phyloP scores from a whole-genome alignment of 139 green algal genomes.

The Pleodorina starrii region DNA sequence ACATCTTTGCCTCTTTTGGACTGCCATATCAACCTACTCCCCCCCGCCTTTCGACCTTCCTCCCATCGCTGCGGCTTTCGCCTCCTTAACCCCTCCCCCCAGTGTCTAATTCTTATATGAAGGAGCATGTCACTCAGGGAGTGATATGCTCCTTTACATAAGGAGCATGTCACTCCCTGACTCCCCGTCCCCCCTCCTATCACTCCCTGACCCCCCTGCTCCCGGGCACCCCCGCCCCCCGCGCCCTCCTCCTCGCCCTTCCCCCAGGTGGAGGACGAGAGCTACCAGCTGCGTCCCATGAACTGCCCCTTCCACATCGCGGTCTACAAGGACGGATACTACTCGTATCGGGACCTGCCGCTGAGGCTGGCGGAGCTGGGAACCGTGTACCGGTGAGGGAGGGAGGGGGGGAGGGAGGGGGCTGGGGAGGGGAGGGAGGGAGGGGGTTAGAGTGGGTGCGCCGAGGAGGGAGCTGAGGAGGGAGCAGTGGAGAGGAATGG shows the following conservation, averaged over 20 bases:
- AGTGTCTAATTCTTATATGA: too few relatives aligned
- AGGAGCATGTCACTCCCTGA: too few relatives aligned
- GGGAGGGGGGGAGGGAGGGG: neutral
- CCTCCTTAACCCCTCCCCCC: too few relatives aligned
- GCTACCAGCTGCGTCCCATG: constrained; percentile 98
- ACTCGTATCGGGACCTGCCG: constrained; percentile 90
- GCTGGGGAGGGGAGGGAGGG: neutral
- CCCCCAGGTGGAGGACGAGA: constrained; percentile 88
- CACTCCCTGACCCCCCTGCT: neutral
- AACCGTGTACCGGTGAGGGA: constrained; percentile 91
- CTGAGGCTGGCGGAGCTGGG: constrained; percentile 96
- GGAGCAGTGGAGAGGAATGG: neutral
- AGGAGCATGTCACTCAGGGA: too few relatives aligned
- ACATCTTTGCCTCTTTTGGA: too few relatives aligned
- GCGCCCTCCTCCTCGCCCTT: neutral
- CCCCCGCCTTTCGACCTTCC: too few relatives aligned
- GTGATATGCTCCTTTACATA: too few relatives aligned
- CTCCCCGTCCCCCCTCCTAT: neutral
- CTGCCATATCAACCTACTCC: too few relatives aligned
- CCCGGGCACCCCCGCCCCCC: neutral
- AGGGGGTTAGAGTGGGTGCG: neutral
- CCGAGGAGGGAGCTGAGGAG: neutral
- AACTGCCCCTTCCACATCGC: constrained; percentile 99
- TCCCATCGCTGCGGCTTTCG: too few relatives aligned
- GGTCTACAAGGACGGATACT: constrained; percentile 88